phyloP scores from a whole-genome alignment of 371 early-diverging fungal species.

The Mortierella sp. region DNA sequence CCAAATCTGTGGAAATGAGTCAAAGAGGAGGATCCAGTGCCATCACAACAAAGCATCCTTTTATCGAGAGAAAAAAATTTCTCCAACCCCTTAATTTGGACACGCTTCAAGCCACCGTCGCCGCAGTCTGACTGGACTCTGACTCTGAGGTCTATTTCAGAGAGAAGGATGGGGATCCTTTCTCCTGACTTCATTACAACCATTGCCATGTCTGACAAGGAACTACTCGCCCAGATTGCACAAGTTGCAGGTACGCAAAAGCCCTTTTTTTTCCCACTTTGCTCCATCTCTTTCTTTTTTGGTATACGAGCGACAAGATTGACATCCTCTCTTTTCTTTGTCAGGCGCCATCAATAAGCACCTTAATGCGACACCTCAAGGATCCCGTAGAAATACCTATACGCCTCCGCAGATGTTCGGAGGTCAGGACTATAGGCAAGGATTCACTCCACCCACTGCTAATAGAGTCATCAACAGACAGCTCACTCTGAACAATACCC shows the following conservation, averaged over 20 bases:
- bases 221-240: constrained; percentile 49
- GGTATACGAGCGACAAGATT: neutral
- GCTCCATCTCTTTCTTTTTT: neutral
- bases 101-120: too few relatives aligned
- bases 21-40: constrained; percentile 4
- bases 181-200: neutral
- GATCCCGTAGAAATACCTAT: neutral
- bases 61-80: neutral
- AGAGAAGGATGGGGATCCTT: neutral
- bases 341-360: constrained; percentile 53
- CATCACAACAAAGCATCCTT: constrained; percentile 2
- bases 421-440: too few relatives aligned
- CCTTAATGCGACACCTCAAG: constrained; percentile 7
- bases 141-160: too few relatives aligned
- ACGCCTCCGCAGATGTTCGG: too few relatives aligned
- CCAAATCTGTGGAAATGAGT: constrained; percentile 10
- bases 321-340: neutral
- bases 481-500: too few relatives aligned
- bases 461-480: too few relatives aligned
- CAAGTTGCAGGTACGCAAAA: constrained; percentile 37
- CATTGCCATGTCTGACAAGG: constrained; percentile 44
- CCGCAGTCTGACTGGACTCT: too few relatives aligned
- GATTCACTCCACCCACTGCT: too few relatives aligned
- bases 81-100: neutral
- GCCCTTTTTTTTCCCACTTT: too few relatives aligned